phyloP scores from a whole-genome alignment of 768 basidiomycete species.

The Boletales sp. region DNA sequence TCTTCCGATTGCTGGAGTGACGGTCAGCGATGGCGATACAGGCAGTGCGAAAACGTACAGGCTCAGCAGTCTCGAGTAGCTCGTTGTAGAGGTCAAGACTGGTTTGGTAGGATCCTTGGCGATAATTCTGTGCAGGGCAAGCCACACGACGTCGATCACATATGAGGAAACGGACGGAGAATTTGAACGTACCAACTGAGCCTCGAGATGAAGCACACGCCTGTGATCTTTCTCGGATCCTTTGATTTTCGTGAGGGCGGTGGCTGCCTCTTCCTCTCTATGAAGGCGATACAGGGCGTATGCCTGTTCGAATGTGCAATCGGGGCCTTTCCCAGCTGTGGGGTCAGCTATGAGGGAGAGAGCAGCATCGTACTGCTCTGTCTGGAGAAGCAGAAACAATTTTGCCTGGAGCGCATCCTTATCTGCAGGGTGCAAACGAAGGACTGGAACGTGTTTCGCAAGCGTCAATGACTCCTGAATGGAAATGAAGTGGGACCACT shows the following conservation, averaged over 20 bases:
- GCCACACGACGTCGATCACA: slow-evolving; percentile 13
- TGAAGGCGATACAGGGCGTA: slow-evolving; percentile 88
- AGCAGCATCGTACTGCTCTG: slow-evolving; percentile 74
- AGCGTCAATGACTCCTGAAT: slow-evolving; percentile 19
- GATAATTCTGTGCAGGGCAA: slow-evolving; percentile 56
- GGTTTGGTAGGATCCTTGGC: slow-evolving; percentile 68
- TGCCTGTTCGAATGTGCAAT: slow-evolving; percentile 60
- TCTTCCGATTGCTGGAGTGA: slow-evolving; percentile 72
- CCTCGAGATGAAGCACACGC: slow-evolving; percentile 76
- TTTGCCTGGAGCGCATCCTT: slow-evolving; percentile 78
- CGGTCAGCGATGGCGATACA: background rate
- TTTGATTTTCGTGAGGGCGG: slow-evolving; percentile 49
- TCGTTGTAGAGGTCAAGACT: slow-evolving; percentile 79
- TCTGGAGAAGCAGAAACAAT: slow-evolving; percentile 83
- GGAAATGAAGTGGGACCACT: slow-evolving; percentile 28
- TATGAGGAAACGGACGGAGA: slow-evolving; percentile 14
- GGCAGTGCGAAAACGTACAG: slow-evolving; percentile 47
- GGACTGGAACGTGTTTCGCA: slow-evolving; percentile 45
- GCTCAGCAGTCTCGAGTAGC: slow-evolving; percentile 72
- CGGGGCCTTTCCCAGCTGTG: slow-evolving; percentile 5
- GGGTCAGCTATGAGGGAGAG: slow-evolving; percentile 49
- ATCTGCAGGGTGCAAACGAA: slow-evolving; percentile 63
- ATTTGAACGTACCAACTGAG: slow-evolving; percentile 69
- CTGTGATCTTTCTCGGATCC: slow-evolving; percentile 44
- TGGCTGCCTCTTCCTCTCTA: slow-evolving; percentile 62